Evolutionary conservation across 371 early-diverging fungal genomes (phyloP).

Genomic region (Mucor racemosus): DNA sequence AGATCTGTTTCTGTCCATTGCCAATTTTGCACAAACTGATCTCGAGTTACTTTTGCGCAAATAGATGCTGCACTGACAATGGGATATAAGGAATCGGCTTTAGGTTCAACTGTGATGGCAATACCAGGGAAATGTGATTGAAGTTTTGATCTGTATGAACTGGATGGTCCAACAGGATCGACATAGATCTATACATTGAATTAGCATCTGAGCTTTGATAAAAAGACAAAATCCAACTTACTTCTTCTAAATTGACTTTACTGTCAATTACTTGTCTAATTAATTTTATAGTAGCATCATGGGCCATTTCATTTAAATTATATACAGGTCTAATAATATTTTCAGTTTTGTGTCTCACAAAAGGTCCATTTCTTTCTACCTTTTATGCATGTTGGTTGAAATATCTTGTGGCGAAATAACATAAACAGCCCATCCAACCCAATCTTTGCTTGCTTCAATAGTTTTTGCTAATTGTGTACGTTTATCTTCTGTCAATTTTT

Average conservation of each 20-base stretch:
- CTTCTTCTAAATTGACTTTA: conserved; percentile 78
- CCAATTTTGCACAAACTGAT: conserved; percentile 85
- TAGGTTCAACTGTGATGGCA: conserved; percentile 87
- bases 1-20: conserved; percentile 72
- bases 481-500: conserved; percentile 77
- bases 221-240: conserved; percentile 23
- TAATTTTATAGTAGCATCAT: conserved; percentile 90
- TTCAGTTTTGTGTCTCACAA: not conserved
- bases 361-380: conserved; percentile 18
- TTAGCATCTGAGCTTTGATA: not conserved
- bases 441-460: conserved; percentile 62
- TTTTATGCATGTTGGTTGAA: conserved; percentile 81
- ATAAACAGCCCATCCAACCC: conserved; percentile 87
- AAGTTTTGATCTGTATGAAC: conserved; percentile 82
- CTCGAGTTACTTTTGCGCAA: conserved; percentile 97
- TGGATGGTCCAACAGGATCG: conserved; percentile 97
- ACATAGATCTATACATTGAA: conserved; percentile 76
- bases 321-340: conserved; percentile 68
- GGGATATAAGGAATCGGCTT: conserved; percentile 96
- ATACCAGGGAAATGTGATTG: conserved; percentile 73
- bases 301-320: conserved; percentile 95
- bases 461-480: conserved; percentile 73
- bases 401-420: conserved; percentile 90
- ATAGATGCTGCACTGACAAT: conserved; percentile 99
- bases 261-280: conserved; percentile 67